Evolutionary conservation across 2,329 filamentous ascomycete species (phyloP).

Genomic region (Gaeumannomyces tritici): DNA sequence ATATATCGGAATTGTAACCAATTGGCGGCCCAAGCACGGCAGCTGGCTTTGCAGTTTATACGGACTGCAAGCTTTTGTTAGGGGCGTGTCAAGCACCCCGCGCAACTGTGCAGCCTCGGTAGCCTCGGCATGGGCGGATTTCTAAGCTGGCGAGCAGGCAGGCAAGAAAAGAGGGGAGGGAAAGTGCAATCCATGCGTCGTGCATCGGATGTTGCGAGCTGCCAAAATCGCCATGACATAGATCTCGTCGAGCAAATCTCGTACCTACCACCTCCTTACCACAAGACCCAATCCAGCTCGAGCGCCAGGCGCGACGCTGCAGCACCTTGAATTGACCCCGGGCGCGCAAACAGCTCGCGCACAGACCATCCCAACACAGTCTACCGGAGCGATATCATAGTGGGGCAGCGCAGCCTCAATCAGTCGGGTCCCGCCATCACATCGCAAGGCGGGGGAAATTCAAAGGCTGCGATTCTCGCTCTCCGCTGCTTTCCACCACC

Average conservation of each 20-base stretch:
- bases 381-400: constrained; percentile 3
- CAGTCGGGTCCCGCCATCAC: constrained; percentile 25
- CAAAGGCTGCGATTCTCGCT: constrained; percentile 1
- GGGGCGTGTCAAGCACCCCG: no score
- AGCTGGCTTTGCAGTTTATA: no score
- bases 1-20: neutral
- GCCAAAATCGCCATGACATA: neutral
- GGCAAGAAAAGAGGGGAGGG: neutral
- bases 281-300: neutral
- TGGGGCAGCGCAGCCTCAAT: constrained; percentile 3
- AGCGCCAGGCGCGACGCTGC: no score
- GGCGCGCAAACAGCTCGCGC: neutral
- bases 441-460: constrained; percentile 16
- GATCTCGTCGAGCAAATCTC: neutral
- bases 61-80: no score
- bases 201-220: neutral
- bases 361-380: neutral
- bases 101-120: no score
- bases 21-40: no score
- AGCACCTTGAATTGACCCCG: neutral
- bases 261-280: neutral
- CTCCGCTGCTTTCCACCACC: constrained; percentile 1
- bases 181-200: no score
- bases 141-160: neutral
- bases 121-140: neutral